Conservation (phyloP, 768 basidiomycete species). For the Lactarius vividus region DNA sequence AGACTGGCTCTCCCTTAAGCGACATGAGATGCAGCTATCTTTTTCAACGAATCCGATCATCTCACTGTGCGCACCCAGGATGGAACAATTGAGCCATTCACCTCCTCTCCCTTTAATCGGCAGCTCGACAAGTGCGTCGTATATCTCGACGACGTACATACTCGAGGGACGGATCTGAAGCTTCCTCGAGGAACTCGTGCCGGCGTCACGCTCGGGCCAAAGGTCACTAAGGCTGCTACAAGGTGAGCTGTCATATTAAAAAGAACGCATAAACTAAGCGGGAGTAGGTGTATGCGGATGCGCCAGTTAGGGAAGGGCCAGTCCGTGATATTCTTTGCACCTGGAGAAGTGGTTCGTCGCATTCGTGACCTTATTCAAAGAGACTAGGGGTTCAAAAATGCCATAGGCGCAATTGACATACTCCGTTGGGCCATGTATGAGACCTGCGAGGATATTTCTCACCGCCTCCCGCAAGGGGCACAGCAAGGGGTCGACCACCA, state of each 20-base stretch:
- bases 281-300: constrained; percentile 16
- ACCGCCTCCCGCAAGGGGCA: constrained; percentile 8
- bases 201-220: constrained; percentile 47
- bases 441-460: constrained; percentile 15
- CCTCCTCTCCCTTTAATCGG: constrained; percentile 38
- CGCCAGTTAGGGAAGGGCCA: constrained; percentile 12
- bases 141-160: constrained; percentile 54
- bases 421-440: constrained; percentile 15
- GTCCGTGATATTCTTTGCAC: constrained; percentile 14
- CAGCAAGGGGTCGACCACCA: constrained; percentile 12
- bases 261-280: neutral
- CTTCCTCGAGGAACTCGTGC: constrained; percentile 42
- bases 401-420: constrained; percentile 2
- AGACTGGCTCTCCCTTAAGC: constrained; percentile 38
- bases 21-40: constrained; percentile 42
- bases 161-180: constrained; percentile 51
- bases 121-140: constrained; percentile 41
- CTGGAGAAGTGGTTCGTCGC: constrained; percentile 7
- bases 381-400: neutral
- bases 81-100: constrained; percentile 36
- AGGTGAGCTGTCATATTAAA: too few species aligned
- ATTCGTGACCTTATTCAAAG: constrained; percentile 2
- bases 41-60: constrained; percentile 36
- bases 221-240: constrained; percentile 25
- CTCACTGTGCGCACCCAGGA: constrained; percentile 39